Base-by-base conservation (phyloP, 2,329 filamentous ascomycete species). In the Graphium sp. region DNA sequence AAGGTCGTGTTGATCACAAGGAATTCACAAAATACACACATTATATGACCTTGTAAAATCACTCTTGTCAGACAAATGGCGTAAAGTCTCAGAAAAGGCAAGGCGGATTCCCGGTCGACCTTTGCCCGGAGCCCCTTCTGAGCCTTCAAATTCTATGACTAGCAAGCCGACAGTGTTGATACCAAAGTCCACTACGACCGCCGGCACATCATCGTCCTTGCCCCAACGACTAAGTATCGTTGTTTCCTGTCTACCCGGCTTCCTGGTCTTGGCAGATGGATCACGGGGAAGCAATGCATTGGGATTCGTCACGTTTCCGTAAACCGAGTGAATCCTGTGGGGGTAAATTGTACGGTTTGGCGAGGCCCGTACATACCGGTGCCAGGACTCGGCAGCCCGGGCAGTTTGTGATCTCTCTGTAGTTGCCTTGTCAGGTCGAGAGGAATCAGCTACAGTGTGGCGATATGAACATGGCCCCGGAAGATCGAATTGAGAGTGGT, bases 11-110 rank as follows among this genome's bases (percentile, higher is more conserved):
- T 18, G 11, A 14, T 28, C 11, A 22, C 18, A 11, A 17, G 8
- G 26, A 13, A 9, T 26, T 11, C 24, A 13, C 11, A n/a, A 19
- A 14, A 11, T 16, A 39, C 43, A 38, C 34, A 45, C 39, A 30
- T 58, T 61, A 30, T 62, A 47, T 7, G 60, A 64, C 22, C 60
- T 43, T 2, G 58, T 57, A 30, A 62, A 65, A 36, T 64, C 60
- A 32, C 58, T 60, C 10, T 50, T 42, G 30, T 57, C 37, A 1
- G 45, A 46, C 11, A 65, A 46, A 29, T 49, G 60, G 34, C 60
- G 43, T 19, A 59, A 36, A 0, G 56, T 57, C 39, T 65, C 60
- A 1, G 60, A 64, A 35, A 64, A 64, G 8, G 54, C 54, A 15
- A 65, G 37, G 20, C 48, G 45, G n/a, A 64, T 39, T 0, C 59